These are phyloP conservation scores for Boeremia exigua DNA, from an alignment of 2,329 filamentous ascomycete species.

Conservation along the genomic window DNA sequence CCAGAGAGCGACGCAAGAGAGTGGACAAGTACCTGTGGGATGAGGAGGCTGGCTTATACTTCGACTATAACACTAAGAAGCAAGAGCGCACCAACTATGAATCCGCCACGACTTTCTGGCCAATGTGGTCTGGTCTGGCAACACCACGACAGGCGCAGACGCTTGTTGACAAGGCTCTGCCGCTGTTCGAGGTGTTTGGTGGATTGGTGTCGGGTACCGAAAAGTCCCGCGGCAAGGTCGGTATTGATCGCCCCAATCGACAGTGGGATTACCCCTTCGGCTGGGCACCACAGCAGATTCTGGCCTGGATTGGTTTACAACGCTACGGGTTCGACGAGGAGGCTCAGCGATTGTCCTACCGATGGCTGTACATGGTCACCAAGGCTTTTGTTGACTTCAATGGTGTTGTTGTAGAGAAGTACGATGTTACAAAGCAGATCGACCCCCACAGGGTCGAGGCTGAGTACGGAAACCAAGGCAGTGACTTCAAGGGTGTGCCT, in stretches of 20 bases:
- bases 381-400: conserved; percentile 99
- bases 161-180: conserved; percentile 81
- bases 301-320: conserved; percentile 91
- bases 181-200: conserved; percentile 85
- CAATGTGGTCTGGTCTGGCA: conserved; percentile 92
- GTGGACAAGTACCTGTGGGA: conserved; percentile 97
- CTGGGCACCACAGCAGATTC: conserved; percentile 98
- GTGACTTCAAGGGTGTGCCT: conserved; percentile 93
- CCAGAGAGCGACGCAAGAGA: conserved; percentile 79
- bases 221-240: conserved; percentile 80
- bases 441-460: conserved; percentile 94
- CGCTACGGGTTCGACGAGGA: conserved; percentile 92
- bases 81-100: conserved; percentile 85
- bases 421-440: conserved; percentile 88
- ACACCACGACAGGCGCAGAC: conserved; percentile 84
- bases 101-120: conserved; percentile 93
- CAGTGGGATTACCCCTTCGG: conserved; percentile 99
- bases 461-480: conserved; percentile 96
- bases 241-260: conserved; percentile 84
- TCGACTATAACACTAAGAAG: conserved; percentile 90
- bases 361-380: conserved; percentile 98
- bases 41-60: conserved; percentile 91
- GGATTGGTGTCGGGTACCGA: conserved; percentile 90
- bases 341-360: conserved; percentile 87
- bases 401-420: conserved; percentile 97